A percentile compares a stretch with the other conserved stretches of the same genome.
Evolutionary conservation across 441 rosid species (phyloP).

Genomic region (Adansonia gregorii): DNA sequence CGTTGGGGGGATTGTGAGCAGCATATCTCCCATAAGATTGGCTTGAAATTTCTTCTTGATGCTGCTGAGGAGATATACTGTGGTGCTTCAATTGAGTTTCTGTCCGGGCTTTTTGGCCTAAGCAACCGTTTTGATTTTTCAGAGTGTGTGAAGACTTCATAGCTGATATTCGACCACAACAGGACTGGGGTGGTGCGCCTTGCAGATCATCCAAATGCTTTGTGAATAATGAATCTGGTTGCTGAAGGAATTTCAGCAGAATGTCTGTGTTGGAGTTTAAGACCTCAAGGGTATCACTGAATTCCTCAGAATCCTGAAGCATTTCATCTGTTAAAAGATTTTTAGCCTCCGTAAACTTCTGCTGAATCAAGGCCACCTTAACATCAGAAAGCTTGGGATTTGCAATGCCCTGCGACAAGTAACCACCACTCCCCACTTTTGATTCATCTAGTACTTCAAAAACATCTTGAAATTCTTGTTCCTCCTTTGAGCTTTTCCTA

Average conservation of each 20-base stretch:
- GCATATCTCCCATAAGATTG: slow-evolving; percentile 38
- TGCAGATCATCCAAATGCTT: slow-evolving; percentile 83
- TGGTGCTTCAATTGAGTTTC: slow-evolving; percentile 42
- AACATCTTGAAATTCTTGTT: slow-evolving; percentile 91
- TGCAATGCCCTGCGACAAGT: slow-evolving; percentile 39
- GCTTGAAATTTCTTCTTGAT: slow-evolving; percentile 36
- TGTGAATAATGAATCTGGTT: slow-evolving; percentile 79
- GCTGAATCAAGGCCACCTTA: slow-evolving; percentile 69
- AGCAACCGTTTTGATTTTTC: slow-evolving; percentile 35
- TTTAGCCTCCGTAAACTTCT: slow-evolving; percentile 74
- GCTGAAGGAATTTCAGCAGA: slow-evolving; percentile 76
- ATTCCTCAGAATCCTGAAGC: slow-evolving; percentile 71
- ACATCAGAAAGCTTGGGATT: slow-evolving; percentile 53
- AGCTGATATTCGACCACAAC: slow-evolving; percentile 44
- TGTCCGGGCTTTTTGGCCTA: slow-evolving; percentile 40
- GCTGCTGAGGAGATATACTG: slow-evolving; percentile 41
- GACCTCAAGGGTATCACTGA: slow-evolving; percentile 75
- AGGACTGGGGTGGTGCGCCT: slow-evolving; percentile 45
- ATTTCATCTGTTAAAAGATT: slow-evolving; percentile 72
- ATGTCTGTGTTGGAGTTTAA: slow-evolving; percentile 80
- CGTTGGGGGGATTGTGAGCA: slow-evolving; percentile 37
- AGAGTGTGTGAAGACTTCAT: slow-evolving; percentile 43
- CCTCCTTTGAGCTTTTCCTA: slow-evolving; percentile 71
- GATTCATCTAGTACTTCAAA: slow-evolving; percentile 79
- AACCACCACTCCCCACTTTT: slow-evolving; percentile 44